These are phyloP conservation scores for Aspergillus sp. DNA, from an alignment of 2,329 filamentous ascomycete species.

Conservation along the genomic window DNA sequence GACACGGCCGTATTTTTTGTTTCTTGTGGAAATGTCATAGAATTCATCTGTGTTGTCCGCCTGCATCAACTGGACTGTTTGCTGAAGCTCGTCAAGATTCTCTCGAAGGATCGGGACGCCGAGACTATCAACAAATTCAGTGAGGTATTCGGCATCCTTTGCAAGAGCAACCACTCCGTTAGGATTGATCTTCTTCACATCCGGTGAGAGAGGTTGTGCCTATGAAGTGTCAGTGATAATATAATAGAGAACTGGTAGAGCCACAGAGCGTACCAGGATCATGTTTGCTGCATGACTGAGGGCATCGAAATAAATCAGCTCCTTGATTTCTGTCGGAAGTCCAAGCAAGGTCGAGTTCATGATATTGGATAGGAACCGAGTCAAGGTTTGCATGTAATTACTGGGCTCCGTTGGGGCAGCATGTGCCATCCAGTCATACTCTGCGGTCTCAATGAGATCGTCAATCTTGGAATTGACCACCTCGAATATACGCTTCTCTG, in stretches of 20 bases:
- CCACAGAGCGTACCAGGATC: constrained; percentile 55
- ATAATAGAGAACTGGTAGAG: constrained; percentile 10
- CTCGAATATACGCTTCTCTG: constrained; percentile 96
- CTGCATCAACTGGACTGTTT: constrained; percentile 83
- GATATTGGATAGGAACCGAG: constrained; percentile 85
- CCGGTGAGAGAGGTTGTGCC: constrained; percentile 66
- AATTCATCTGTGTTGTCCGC: constrained; percentile 90
- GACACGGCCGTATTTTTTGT: constrained; percentile 89
- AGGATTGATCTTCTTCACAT: constrained; percentile 78
- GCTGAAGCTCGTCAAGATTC: constrained; percentile 84
- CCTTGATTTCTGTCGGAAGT: constrained; percentile 90
- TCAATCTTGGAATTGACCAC: constrained; percentile 98
- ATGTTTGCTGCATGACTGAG: constrained; percentile 81
- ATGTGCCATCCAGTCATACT: constrained; percentile 78
- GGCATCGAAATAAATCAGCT: constrained; percentile 95
- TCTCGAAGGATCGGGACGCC: constrained; percentile 82
- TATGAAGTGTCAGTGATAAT: constrained; percentile 19
- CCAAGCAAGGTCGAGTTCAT: constrained; percentile 92
- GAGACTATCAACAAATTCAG: constrained; percentile 76
- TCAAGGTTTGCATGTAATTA: constrained; percentile 92
- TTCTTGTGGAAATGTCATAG: constrained; percentile 80
- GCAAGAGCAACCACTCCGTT: constrained; percentile 74
- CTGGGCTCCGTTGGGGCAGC: constrained; percentile 64
- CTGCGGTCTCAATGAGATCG: constrained; percentile 90
- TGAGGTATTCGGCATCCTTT: constrained; percentile 74